phyloP scores from a whole-genome alignment of 768 basidiomycete species.

The Trametes coccinea region DNA sequence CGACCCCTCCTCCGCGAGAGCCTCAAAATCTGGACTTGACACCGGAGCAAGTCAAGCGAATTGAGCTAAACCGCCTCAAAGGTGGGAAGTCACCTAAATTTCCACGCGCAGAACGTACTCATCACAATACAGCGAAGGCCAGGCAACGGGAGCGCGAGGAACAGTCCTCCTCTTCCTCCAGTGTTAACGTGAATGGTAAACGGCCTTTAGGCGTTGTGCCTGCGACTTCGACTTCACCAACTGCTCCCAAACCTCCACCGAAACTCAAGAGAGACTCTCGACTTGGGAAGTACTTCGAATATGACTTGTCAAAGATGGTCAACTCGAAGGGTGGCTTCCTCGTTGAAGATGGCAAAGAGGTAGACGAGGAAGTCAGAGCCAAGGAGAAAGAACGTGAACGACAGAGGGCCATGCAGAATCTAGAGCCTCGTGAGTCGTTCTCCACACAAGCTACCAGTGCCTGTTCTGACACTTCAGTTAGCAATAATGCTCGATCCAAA shows the following conservation, averaged over 20 bases:
- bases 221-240: constrained; percentile 61
- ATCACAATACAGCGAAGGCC: constrained; percentile 60
- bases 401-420: constrained; percentile 70
- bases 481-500: constrained; percentile 76
- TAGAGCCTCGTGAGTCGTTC: constrained; percentile 66
- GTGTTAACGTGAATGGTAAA: constrained; percentile 69
- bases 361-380: constrained; percentile 69
- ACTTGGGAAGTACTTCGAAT: constrained; percentile 92
- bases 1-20: constrained; percentile 42
- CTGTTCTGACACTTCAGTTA: constrained; percentile 32
- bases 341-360: constrained; percentile 83
- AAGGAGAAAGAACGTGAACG: constrained; percentile 83
- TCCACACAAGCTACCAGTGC: neutral
- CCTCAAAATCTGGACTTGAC: constrained; percentile 39
- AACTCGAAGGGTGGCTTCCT: constrained; percentile 97
- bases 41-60: constrained; percentile 67
- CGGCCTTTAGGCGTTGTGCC: constrained; percentile 63
- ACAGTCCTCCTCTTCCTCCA: constrained; percentile 47
- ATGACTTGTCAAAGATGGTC: constrained; percentile 95
- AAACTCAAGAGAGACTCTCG: constrained; percentile 72
- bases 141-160: constrained; percentile 68
- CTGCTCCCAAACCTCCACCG: constrained; percentile 49
- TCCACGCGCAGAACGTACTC: neutral
- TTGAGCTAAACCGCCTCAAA: constrained; percentile 80
- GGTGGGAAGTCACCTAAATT: constrained; percentile 40